Percentiles rank a stretch among this genome's conserved stretches.
phyloP scores from a whole-genome alignment of 768 basidiomycete genomes.

The Lactarius psammicola region DNA sequence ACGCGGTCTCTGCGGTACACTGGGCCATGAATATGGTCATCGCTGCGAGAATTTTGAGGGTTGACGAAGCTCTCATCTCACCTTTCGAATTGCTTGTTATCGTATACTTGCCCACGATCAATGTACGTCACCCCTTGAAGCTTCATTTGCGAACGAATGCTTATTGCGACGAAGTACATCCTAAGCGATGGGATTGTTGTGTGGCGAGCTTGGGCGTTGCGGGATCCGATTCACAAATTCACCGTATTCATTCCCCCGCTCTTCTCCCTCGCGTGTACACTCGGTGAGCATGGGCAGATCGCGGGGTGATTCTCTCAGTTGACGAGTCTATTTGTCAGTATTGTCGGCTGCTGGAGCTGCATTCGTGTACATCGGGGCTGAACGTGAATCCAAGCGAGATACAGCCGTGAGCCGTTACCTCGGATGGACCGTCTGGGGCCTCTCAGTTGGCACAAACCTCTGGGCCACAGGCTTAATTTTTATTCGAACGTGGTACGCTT shows the following conservation, averaged over 20 bases:
- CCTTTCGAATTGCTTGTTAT: not conserved
- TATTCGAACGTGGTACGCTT: conserved; percentile 14
- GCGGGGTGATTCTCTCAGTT: not conserved
- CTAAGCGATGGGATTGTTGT: conserved; percentile 13
- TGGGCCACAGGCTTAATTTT: conserved; percentile 15
- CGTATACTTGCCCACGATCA: not conserved
- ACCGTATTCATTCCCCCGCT: not conserved
- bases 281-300: conserved; percentile 5
- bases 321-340: not conserved
- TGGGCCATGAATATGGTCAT: not conserved
- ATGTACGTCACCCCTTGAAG: too few species aligned
- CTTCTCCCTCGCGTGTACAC: not conserved
- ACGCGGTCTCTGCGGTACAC: too few species aligned
- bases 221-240: not conserved
- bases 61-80: not conserved
- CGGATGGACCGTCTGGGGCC: too few species aligned
- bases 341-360: not conserved
- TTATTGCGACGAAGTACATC: not conserved
- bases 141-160: not conserved
- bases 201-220: too few species aligned
- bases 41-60: not conserved
- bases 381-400: not conserved
- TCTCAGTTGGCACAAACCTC: too few species aligned
- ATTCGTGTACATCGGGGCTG: not conserved
- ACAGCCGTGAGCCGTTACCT: not conserved